A percentile compares a stretch with the other conserved stretches of the same genome.
These are phyloP conservation scores for Phyllosticta ampelicida DNA, from an alignment of 2,329 filamentous ascomycete species.

Conservation along the genomic window DNA sequence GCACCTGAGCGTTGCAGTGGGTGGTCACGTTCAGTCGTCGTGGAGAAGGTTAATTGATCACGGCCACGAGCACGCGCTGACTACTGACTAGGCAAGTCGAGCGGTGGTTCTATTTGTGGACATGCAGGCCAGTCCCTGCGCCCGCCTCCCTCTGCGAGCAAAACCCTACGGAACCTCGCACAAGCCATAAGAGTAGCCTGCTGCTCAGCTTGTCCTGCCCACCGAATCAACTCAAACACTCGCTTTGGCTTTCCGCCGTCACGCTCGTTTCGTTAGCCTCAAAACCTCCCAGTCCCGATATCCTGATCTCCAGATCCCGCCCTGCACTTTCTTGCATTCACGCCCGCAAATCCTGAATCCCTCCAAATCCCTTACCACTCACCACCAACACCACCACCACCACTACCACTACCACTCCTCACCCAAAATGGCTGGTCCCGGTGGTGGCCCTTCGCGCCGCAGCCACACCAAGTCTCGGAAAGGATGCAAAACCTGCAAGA, in stretches of 20 bases:
- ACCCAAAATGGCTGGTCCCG: constrained; percentile 70
- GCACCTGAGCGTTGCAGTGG: constrained; percentile 26
- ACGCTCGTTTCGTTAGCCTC: constrained; percentile 20
- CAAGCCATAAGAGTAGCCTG: constrained; percentile 19
- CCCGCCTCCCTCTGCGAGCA: constrained; percentile 4
- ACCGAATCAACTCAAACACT: constrained; percentile 18
- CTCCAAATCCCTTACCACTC: not conserved
- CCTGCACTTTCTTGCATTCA: constrained; percentile 1
- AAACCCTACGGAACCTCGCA: constrained; percentile 9
- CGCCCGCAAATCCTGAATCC: not conserved
- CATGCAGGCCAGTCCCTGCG: constrained; percentile 11
- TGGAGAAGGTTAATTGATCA: constrained; percentile 10
- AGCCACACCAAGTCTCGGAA: constrained; percentile 99
- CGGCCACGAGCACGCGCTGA: constrained; percentile 28
- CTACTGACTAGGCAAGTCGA: constrained; percentile 27
- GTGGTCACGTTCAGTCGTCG: constrained; percentile 19
- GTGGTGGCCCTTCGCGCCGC: constrained; percentile 78
- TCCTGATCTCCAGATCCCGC: constrained; percentile 3
- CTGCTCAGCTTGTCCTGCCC: constrained; percentile 24
- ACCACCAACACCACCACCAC: not conserved
- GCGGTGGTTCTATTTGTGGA: constrained; percentile 11
- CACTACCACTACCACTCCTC: constrained; percentile 4
- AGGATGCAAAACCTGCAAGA: constrained; percentile 96
- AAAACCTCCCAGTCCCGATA: constrained; percentile 5
- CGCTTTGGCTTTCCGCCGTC: constrained; percentile 23